Percentiles rank a stretch among this genome's conserved stretches.
Evolutionary conservation across 2,329 filamentous ascomycete genomes (phyloP).

Genomic region (Aureobasidium lini): DNA sequence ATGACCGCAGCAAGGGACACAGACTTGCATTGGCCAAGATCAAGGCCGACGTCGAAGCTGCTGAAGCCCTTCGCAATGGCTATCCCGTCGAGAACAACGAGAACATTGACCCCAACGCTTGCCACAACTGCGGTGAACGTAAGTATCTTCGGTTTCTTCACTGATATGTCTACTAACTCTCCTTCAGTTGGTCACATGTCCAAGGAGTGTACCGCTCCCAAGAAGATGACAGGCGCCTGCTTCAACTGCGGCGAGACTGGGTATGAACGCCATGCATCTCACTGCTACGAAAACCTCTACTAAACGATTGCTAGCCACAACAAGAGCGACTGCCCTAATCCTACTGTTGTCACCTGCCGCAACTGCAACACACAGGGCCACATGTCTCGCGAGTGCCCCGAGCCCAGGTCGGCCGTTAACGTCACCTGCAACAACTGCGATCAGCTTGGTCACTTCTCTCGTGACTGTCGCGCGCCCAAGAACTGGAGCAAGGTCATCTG

Average conservation of each 20-base stretch:
- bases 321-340: constrained; percentile 1
- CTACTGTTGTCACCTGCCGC: neutral
- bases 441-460: constrained; percentile 54
- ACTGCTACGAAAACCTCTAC: neutral
- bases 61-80: neutral
- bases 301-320: constrained; percentile 28
- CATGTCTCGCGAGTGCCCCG: constrained; percentile 28
- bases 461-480: constrained; percentile 54
- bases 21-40: neutral
- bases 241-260: constrained; percentile 39
- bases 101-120: neutral
- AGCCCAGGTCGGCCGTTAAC: constrained; percentile 29
- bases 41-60: neutral
- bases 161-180: neutral
- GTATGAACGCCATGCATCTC: neutral
- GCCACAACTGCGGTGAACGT: constrained; percentile 10
- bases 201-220: neutral
- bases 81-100: neutral
- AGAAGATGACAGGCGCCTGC: constrained; percentile 27
- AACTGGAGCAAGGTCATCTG: constrained; percentile 40
- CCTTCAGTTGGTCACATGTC: neutral
- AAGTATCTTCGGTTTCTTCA: neutral
- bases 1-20: constrained; percentile 13
- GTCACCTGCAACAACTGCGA: constrained; percentile 32
- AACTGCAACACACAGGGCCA: neutral